Conservation (phyloP, 345 rosid genomes). For the Schrenkiella parvula region DNA sequence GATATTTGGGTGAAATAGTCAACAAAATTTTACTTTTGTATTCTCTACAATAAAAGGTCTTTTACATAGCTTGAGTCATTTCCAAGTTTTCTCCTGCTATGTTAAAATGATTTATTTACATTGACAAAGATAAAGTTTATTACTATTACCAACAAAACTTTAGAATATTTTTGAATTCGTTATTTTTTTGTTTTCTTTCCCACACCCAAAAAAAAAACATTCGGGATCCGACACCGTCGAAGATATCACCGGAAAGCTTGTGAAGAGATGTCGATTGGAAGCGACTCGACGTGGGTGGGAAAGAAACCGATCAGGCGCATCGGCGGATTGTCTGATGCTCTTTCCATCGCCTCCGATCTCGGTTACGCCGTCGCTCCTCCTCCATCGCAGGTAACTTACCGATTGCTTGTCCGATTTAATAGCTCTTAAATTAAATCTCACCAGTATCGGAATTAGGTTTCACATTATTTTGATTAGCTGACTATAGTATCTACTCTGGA, state of each 20-base stretch:
- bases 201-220: neutral
- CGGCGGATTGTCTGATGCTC: slow-evolving; percentile 97
- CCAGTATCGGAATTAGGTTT: neutral
- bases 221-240: slow-evolving; percentile 1
- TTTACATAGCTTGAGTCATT: neutral
- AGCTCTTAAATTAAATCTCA: neutral
- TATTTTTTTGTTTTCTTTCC: neutral
- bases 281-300: slow-evolving; percentile 91
- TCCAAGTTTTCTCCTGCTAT: neutral
- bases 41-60: too few species aligned
- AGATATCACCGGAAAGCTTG: neutral
- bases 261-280: slow-evolving; percentile 68
- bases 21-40: neutral
- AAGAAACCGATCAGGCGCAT: slow-evolving; percentile 89
- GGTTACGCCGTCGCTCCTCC: slow-evolving; percentile 78
- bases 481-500: neutral
- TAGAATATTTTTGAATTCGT: neutral
- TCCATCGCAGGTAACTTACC: slow-evolving; percentile 62
- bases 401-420: neutral
- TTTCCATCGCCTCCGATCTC: slow-evolving; percentile 95
- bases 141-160: neutral
- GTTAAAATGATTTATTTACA: neutral
- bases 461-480: neutral
- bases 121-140: neutral
- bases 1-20: neutral